A percentile compares a stretch with the other conserved stretches of the same genome.
phyloP scores from a whole-genome alignment of 2,329 filamentous ascomycete genomes.

The Nemania sp. region DNA sequence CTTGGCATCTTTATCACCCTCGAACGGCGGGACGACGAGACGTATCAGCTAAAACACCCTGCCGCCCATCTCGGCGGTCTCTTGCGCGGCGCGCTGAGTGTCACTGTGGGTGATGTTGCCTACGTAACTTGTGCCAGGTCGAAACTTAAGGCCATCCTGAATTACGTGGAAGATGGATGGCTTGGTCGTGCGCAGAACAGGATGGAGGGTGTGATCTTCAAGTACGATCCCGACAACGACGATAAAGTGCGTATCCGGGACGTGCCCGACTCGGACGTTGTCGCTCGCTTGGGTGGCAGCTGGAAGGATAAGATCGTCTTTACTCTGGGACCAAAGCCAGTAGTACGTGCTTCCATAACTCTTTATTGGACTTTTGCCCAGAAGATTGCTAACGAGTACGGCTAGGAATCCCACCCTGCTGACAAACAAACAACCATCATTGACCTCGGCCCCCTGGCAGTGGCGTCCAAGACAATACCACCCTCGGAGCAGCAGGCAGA shows the following conservation, averaged over 20 bases:
- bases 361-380: no score
- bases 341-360: conserved; percentile 65
- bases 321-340: conserved; percentile 60
- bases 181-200: conserved; percentile 88
- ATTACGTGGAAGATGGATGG: conserved; percentile 95
- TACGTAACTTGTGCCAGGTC: conserved; percentile 90
- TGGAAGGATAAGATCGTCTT: conserved; percentile 77
- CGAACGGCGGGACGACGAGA: conserved; percentile 78
- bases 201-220: conserved; percentile 88
- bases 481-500: conserved; percentile 77
- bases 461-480: conserved; percentile 78
- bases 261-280: conserved; percentile 80
- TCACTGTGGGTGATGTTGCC: conserved; percentile 87
- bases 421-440: conserved; percentile 76
- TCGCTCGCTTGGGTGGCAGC: conserved; percentile 79
- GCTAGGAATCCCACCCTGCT: conserved; percentile 49
- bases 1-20: conserved; percentile 93
- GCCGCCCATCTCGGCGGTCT: conserved; percentile 90
- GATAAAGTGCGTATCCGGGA: conserved; percentile 79
- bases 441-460: conserved; percentile 81
- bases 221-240: conserved; percentile 85
- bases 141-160: conserved; percentile 85
- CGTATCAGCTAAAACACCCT: conserved; percentile 93
- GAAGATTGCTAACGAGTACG: conserved; percentile 18
- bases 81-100: conserved; percentile 81